These are phyloP conservation scores for Flagelloscypha sp. DNA, from an alignment of 768 basidiomycete genomes.

Conservation along the genomic window DNA sequence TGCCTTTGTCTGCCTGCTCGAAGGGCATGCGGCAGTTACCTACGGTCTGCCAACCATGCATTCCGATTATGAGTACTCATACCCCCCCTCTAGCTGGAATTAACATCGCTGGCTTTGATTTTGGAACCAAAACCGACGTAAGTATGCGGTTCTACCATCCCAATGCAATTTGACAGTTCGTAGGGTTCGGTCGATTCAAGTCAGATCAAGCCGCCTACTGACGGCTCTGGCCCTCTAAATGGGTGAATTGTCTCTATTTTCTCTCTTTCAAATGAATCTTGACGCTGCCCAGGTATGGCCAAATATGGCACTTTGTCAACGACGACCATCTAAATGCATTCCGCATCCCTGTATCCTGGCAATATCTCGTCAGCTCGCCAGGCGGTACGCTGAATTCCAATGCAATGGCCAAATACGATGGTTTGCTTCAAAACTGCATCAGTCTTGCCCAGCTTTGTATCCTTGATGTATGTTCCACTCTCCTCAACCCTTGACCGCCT, in stretches of 20 bases:
- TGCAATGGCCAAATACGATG: slow-evolving; percentile 43
- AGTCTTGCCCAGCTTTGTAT: too few relatives aligned
- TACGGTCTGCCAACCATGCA: too few relatives aligned
- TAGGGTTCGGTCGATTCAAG: background rate
- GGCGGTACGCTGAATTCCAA: slow-evolving; percentile 32
- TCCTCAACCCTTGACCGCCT: slow-evolving; percentile 41
- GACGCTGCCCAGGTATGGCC: too few relatives aligned
- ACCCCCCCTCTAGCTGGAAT: too few relatives aligned
- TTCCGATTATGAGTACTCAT: too few relatives aligned
- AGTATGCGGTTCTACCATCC: slow-evolving; percentile 1
- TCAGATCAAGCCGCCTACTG: background rate
- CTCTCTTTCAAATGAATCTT: slow-evolving; percentile 10
- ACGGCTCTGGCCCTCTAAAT: background rate
- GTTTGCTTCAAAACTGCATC: slow-evolving; percentile 34
- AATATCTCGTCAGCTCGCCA: slow-evolving; percentile 35
- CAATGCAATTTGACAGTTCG: background rate
- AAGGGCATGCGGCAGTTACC: too few relatives aligned
- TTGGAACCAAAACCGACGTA: slow-evolving; percentile 40
- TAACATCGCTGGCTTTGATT: slow-evolving; percentile 51
- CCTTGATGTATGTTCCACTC: too few relatives aligned
- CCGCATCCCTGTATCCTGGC: slow-evolving; percentile 57
- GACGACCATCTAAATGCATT: slow-evolving; percentile 49
- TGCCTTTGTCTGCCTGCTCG: too few relatives aligned
- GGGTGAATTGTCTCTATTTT: background rate
- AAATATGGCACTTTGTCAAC: slow-evolving; percentile 53